These are phyloP conservation scores for Lobulomyces angularis DNA, from an alignment of 192 early-diverging fungal genomes.

Conservation along the genomic window DNA sequence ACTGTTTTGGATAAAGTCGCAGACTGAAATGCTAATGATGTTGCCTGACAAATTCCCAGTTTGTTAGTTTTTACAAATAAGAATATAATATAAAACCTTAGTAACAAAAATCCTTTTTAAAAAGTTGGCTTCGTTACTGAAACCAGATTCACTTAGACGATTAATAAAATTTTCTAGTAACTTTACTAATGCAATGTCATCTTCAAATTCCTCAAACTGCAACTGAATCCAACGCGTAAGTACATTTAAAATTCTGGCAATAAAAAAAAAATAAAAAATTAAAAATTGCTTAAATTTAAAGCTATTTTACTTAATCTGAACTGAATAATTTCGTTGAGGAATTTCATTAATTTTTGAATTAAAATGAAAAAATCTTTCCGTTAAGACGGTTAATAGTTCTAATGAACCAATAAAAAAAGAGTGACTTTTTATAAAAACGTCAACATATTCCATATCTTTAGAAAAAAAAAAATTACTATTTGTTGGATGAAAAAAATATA, in stretches of 20 bases:
- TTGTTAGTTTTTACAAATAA: neutral
- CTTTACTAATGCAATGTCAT: constrained; percentile 19
- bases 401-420: constrained; percentile 44
- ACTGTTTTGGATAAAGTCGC: neutral
- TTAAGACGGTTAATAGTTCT: constrained; percentile 40
- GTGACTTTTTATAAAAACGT: constrained; percentile 44
- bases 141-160: constrained; percentile 26
- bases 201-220: constrained; percentile 46
- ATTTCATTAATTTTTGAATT: constrained; percentile 32
- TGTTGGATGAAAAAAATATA: neutral
- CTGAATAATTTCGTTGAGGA: constrained; percentile 26
- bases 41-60: constrained; percentile 2
- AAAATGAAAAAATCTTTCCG: constrained; percentile 46
- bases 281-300: neutral
- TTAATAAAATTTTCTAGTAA: constrained; percentile 35
- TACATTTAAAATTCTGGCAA: constrained; percentile 39
- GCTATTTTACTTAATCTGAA: constrained; percentile 37
- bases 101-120: constrained; percentile 12
- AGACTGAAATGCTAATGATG: constrained; percentile 3
- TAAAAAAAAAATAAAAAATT: neutral
- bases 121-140: constrained; percentile 24
- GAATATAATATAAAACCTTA: constrained; percentile 17
- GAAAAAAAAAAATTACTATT: neutral
- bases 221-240: constrained; percentile 50
- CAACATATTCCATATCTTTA: constrained; percentile 54